Percentiles rank a stretch among this genome's conserved stretches.
Conservation (phyloP, 1,284 basidiomycete species). For the Dichomitus squalens region DNA sequence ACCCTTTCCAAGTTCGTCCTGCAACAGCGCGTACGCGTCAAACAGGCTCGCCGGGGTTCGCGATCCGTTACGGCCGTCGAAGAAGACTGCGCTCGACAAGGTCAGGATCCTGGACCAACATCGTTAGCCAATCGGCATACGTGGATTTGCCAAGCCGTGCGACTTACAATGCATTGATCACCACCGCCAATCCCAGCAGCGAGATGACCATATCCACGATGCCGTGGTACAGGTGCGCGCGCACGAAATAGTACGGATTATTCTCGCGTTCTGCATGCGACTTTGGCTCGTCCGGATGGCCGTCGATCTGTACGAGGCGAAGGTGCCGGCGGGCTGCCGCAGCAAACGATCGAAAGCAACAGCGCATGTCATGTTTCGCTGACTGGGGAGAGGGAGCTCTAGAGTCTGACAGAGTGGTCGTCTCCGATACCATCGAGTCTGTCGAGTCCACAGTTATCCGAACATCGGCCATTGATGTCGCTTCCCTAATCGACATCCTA, state of each 20-base stretch:
- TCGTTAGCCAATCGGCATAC: constrained; percentile 8
- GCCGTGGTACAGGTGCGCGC: constrained; percentile 78
- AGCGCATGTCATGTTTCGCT: background rate
- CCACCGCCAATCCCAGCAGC: constrained; percentile 81
- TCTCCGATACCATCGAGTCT: constrained; percentile 12
- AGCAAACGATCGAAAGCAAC: background rate
- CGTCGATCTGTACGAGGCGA: constrained; percentile 24
- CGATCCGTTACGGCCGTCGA: constrained; percentile 48
- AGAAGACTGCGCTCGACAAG: constrained; percentile 75
- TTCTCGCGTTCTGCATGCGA: constrained; percentile 51
- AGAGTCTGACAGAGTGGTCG: constrained; percentile 2
- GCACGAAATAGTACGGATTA: constrained; percentile 68
- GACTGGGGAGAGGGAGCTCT: background rate
- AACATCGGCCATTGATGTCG: background rate
- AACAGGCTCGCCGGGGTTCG: constrained; percentile 72
- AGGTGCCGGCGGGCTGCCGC: constrained; percentile 18
- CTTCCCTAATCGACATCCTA: constrained; percentile 42
- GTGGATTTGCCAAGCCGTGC: background rate
- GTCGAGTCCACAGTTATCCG: constrained; percentile 13
- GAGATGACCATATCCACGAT: constrained; percentile 67
- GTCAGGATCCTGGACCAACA: constrained; percentile 59
- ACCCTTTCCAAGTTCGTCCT: constrained; percentile 68
- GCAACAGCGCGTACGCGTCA: constrained; percentile 80
- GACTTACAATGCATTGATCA: constrained; percentile 81
- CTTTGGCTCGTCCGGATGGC: constrained; percentile 22